phyloP scores from a whole-genome alignment of 345 rosid species.

The Melastoma malabathricum region DNA sequence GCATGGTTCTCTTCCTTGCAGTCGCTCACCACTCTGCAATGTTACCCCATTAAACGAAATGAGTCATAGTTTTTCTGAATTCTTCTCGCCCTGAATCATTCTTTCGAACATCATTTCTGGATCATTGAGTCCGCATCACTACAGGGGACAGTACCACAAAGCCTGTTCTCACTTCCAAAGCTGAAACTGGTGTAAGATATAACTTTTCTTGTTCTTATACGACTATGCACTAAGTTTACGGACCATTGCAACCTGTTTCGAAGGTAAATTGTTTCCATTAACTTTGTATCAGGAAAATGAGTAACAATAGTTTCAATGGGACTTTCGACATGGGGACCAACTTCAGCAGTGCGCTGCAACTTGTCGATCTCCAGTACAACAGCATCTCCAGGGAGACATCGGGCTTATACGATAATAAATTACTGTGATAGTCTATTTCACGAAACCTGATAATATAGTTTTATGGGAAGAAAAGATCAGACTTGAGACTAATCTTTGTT shows the following conservation, averaged over 20 bases:
- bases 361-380: conserved; percentile 64
- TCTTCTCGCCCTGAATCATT: background rate
- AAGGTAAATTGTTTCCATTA: conserved; percentile 2
- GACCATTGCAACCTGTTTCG: background rate
- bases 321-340: conserved; percentile 41
- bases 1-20: conserved; percentile 77
- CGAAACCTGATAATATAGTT: background rate
- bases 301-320: conserved; percentile 57
- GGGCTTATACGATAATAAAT: conserved; percentile 34
- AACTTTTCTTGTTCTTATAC: background rate
- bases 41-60: background rate
- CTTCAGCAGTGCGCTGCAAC: conserved; percentile 40
- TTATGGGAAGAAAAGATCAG: background rate
- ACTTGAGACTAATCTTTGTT: background rate
- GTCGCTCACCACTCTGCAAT: conserved; percentile 78
- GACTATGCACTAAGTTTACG: background rate
- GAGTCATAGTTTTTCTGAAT: background rate
- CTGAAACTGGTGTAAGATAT: conserved; percentile 76
- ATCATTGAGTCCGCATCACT: conserved; percentile 63
- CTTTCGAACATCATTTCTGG: conserved; percentile 15
- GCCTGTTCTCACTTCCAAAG: conserved; percentile 52
- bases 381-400: conserved; percentile 47
- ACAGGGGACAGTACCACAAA: conserved; percentile 45
- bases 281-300: conserved; percentile 38
- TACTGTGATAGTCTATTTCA: conserved; percentile 35